phyloP scores from a whole-genome alignment of 805 yeast species.

The Starmerella floricola region DNA sequence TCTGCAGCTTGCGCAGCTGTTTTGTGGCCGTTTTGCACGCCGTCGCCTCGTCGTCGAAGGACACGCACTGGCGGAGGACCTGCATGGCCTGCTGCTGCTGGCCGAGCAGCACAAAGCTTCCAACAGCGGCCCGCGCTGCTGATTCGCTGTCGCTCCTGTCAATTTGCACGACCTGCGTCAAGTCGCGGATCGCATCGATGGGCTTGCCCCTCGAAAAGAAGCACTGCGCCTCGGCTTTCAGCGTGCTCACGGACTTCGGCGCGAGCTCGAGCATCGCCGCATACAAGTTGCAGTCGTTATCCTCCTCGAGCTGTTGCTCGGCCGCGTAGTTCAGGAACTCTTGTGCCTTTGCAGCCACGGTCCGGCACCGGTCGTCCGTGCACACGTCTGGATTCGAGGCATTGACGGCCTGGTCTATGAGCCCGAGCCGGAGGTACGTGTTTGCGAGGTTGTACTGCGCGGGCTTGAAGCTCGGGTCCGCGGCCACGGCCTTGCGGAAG shows the following conservation, averaged over 20 bases:
- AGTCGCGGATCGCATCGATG: slow-evolving; percentile 29
- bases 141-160: slow-evolving; percentile 23
- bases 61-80: slow-evolving; percentile 54
- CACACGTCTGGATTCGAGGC: slow-evolving; percentile 13
- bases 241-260: slow-evolving; percentile 22
- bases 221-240: slow-evolving; percentile 28
- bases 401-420: slow-evolving; percentile 20
- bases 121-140: slow-evolving; percentile 31
- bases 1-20: slow-evolving; percentile 23
- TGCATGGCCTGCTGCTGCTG: slow-evolving; percentile 42
- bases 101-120: slow-evolving; percentile 36
- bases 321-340: slow-evolving; percentile 7
- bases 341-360: slow-evolving; percentile 14
- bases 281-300: slow-evolving; percentile 10
- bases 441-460: slow-evolving; percentile 30
- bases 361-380: slow-evolving; percentile 18
- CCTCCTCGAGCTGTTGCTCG: background rate
- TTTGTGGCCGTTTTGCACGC: slow-evolving; percentile 39
- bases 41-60: slow-evolving; percentile 60
- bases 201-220: slow-evolving; percentile 25
- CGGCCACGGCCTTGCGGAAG: slow-evolving; percentile 26
- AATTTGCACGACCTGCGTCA: slow-evolving; percentile 23
- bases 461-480: slow-evolving; percentile 28
- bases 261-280: slow-evolving; percentile 22
- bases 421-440: slow-evolving; percentile 27